A percentile compares a stretch with the other conserved stretches of the same genome.
phyloP scores from a whole-genome alignment of 2,329 filamentous ascomycete genomes.

The Pezicula carpinea region DNA sequence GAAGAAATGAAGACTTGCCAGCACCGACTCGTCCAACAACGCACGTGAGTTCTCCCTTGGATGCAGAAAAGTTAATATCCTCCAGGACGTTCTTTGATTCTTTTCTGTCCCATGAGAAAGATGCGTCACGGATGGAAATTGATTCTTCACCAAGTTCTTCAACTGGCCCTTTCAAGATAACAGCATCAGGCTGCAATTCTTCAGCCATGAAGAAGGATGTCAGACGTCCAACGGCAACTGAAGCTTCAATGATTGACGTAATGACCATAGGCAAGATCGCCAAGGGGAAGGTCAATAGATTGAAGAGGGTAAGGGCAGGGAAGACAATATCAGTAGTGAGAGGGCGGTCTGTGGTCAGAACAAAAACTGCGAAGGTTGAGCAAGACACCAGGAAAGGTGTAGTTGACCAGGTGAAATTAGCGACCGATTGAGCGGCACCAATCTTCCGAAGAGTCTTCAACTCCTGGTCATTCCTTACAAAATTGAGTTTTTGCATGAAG shows the following conservation, averaged over 20 bases:
- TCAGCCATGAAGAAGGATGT: conserved; percentile 83
- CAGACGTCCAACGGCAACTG: conserved; percentile 83
- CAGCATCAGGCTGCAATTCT: conserved; percentile 82
- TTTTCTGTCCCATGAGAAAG: conserved; percentile 92
- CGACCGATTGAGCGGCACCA: conserved; percentile 85
- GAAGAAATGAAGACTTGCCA: conserved; percentile 90
- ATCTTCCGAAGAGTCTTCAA: conserved; percentile 95
- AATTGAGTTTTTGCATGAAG: conserved; percentile 96
- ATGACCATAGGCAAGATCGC: conserved; percentile 97
- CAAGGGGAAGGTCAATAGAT: conserved; percentile 90
- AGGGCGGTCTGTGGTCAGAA: conserved; percentile 74
- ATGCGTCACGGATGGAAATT: conserved; percentile 75
- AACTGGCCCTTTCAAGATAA: conserved; percentile 63
- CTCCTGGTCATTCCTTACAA: conserved; percentile 92
- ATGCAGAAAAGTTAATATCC: conserved; percentile 81
- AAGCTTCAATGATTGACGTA: conserved; percentile 90
- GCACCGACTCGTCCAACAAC: conserved; percentile 91
- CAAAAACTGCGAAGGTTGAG: conserved; percentile 92
- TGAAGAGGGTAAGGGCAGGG: conserved; percentile 88
- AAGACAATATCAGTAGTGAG: conserved; percentile 95
- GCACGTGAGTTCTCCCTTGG: conserved; percentile 90
- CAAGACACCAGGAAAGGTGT: conserved; percentile 97
- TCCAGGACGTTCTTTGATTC: conserved; percentile 66
- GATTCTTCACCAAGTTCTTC: conserved; percentile 79
- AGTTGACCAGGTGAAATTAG: conserved; percentile 97